phyloP scores from a whole-genome alignment of 805 yeast genomes.

The Lipomyces yamadae region DNA sequence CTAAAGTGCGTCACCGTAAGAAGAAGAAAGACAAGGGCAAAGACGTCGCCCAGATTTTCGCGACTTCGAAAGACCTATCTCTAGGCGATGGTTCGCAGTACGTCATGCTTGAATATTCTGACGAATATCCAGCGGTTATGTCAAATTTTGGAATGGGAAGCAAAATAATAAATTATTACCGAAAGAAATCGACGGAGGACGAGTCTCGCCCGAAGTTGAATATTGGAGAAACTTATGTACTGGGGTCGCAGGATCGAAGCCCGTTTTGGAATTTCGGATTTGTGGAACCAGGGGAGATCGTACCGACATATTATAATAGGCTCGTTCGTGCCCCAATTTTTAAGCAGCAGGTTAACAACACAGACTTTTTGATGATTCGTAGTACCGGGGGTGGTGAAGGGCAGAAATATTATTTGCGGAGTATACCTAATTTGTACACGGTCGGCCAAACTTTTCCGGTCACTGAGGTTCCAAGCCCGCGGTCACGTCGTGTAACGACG shows the following conservation, averaged over 20 bases:
- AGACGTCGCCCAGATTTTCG: slow-evolving; percentile 73
- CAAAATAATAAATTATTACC: slow-evolving; percentile 87
- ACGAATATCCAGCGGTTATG: slow-evolving; percentile 80
- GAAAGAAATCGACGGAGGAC: slow-evolving; percentile 82
- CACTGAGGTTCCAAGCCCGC: slow-evolving; percentile 96
- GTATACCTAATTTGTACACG: slow-evolving; percentile 72
- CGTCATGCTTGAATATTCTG: slow-evolving; percentile 84
- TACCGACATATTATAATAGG: slow-evolving; percentile 90
- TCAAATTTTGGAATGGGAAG: slow-evolving; percentile 96
- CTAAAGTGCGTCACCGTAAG: slow-evolving; percentile 76
- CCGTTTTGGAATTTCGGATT: slow-evolving; percentile 99
- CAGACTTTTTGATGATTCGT: slow-evolving; percentile 82
- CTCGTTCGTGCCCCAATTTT: slow-evolving; percentile 92
- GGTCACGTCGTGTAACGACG: slow-evolving; percentile 92
- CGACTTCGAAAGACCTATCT: slow-evolving; percentile 73
- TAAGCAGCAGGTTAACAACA: slow-evolving; percentile 74
- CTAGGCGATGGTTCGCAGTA: slow-evolving; percentile 80
- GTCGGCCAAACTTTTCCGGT: slow-evolving; percentile 95
- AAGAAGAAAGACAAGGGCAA: slow-evolving; percentile 88
- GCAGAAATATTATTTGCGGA: slow-evolving; percentile 69
- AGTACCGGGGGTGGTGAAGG: slow-evolving; percentile 73
- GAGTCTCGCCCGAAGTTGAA: slow-evolving; percentile 82
- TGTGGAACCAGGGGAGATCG: slow-evolving; percentile 91
- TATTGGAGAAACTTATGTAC: slow-evolving; percentile 91
- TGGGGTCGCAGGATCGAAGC: slow-evolving; percentile 94